Percentiles rank a stretch among this genome's conserved stretches.
Evolutionary conservation across 1,284 basidiomycete species (phyloP).

Genomic region (Meira miltonrushii): DNA sequence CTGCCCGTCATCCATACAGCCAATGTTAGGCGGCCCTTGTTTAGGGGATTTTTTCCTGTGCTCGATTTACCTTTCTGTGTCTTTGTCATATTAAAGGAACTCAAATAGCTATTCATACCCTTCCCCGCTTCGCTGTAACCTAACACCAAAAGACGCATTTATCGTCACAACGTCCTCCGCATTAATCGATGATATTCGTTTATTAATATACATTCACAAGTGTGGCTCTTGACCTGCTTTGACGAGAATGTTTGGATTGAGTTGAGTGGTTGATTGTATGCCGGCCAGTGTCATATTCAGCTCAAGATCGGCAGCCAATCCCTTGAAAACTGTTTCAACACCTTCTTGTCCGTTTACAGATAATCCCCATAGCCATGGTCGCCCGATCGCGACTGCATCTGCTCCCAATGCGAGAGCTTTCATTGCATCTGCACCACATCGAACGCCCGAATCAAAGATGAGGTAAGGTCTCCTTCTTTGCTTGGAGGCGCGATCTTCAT

Average conservation of each 20-base stretch:
- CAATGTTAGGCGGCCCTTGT: not conserved
- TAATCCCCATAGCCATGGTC: constrained; percentile 45
- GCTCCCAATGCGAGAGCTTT: constrained; percentile 46
- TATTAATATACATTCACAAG: constrained; percentile 2
- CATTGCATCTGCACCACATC: constrained; percentile 40
- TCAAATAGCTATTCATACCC: not conserved
- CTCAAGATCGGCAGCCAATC: constrained; percentile 41
- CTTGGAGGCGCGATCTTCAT: not conserved
- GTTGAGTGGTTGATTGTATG: constrained; percentile 1
- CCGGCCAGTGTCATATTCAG: constrained; percentile 17
- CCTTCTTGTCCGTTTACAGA: constrained; percentile 38
- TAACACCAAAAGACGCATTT: not conserved
- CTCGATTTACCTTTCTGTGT: not conserved
- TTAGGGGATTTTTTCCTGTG: not conserved
- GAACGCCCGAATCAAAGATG: constrained; percentile 44
- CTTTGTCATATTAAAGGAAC: not conserved
- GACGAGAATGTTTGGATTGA: constrained; percentile 11
- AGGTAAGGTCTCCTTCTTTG: constrained; percentile 27
- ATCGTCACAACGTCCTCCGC: too few relatives aligned
- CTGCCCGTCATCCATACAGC: not conserved
- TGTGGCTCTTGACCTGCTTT: constrained; percentile 5
- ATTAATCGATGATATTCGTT: not conserved
- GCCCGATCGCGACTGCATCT: constrained; percentile 40
- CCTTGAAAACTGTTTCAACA: constrained; percentile 34
- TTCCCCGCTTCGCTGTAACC: not conserved